Evolutionary conservation across 2,329 filamentous ascomycete species (phyloP).

Genomic region (Arthrinium puccinioides): DNA sequence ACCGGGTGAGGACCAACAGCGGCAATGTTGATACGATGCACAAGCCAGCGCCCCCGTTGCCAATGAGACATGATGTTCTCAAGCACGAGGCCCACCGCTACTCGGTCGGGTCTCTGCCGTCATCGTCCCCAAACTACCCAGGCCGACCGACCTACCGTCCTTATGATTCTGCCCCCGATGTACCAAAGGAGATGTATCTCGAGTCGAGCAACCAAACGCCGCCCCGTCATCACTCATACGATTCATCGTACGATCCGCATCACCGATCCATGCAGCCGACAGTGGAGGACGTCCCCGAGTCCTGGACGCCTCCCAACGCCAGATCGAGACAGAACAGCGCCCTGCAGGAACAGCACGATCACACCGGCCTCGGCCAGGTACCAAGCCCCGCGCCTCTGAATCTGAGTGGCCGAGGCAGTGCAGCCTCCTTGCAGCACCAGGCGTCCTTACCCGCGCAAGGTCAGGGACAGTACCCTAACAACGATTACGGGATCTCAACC

Average conservation of each 20-base stretch:
- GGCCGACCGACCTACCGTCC: slow-evolving; percentile 46
- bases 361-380: slow-evolving; percentile 30
- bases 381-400: slow-evolving; percentile 38
- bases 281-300: slow-evolving; percentile 57
- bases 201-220: slow-evolving; percentile 29
- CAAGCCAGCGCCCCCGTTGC: slow-evolving; percentile 38
- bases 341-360: slow-evolving; percentile 24
- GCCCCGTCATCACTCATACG: slow-evolving; percentile 43
- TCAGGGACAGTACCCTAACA: background rate
- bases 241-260: slow-evolving; percentile 37
- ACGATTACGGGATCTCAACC: slow-evolving; percentile 3
- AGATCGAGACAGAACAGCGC: slow-evolving; percentile 17
- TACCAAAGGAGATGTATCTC: slow-evolving; percentile 23
- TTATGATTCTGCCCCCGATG: slow-evolving; percentile 38
- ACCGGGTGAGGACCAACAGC: slow-evolving; percentile 41
- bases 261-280: slow-evolving; percentile 52
- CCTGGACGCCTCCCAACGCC: slow-evolving; percentile 26
- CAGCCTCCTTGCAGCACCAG: slow-evolving; percentile 23
- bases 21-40: slow-evolving; percentile 29
- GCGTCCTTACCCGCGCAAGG: slow-evolving; percentile 18
- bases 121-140: slow-evolving; percentile 37
- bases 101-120: slow-evolving; percentile 31
- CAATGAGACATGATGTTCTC: slow-evolving; percentile 53
- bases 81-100: slow-evolving; percentile 50
- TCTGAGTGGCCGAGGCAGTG: slow-evolving; percentile 28